Percentiles rank a stretch among this genome's conserved stretches.
phyloP scores from a whole-genome alignment of 257 asterid species.

The Mitragyna speciosa region DNA sequence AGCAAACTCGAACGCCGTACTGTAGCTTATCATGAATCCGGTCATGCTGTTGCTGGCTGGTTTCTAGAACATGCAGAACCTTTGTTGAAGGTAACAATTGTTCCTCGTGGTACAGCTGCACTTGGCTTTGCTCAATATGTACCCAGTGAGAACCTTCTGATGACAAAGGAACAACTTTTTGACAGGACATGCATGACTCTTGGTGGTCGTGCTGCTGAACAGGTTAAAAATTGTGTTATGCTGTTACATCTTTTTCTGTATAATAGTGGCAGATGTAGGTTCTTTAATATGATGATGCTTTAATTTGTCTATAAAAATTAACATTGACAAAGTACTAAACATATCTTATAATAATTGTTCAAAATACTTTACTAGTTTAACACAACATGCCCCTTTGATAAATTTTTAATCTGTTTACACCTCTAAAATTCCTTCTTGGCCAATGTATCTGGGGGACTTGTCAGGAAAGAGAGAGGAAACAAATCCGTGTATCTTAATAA shows the following conservation, averaged over 20 bases:
- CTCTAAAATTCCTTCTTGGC: background rate
- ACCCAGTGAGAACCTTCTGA: constrained; percentile 85
- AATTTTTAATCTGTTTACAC: too few relatives aligned
- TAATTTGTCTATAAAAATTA: background rate
- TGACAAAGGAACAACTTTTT: constrained; percentile 91
- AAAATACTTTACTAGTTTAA: background rate
- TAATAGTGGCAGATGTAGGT: background rate
- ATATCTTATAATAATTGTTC: background rate
- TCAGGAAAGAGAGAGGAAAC: background rate
- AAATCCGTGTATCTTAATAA: too few relatives aligned
- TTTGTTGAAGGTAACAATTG: constrained; percentile 83
- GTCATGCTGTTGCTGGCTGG: constrained; percentile 97
- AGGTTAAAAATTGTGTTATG: constrained; percentile 36
- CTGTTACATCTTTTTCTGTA: background rate
- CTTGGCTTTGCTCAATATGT: constrained; percentile 96
- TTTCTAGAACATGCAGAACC: constrained; percentile 89
- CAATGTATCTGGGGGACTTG: too few relatives aligned
- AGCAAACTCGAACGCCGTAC: constrained; percentile 83
- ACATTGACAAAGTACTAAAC: background rate
- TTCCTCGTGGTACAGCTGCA: constrained; percentile 96
- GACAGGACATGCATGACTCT: constrained; percentile 98
- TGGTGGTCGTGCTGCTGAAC: constrained; percentile 98
- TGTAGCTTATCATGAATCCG: constrained; percentile 95
- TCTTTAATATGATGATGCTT: background rate
- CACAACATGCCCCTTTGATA: background rate